Conservation (phyloP, 371 early-diverging fungal species). For the Aphelidium insulamus region DNA sequence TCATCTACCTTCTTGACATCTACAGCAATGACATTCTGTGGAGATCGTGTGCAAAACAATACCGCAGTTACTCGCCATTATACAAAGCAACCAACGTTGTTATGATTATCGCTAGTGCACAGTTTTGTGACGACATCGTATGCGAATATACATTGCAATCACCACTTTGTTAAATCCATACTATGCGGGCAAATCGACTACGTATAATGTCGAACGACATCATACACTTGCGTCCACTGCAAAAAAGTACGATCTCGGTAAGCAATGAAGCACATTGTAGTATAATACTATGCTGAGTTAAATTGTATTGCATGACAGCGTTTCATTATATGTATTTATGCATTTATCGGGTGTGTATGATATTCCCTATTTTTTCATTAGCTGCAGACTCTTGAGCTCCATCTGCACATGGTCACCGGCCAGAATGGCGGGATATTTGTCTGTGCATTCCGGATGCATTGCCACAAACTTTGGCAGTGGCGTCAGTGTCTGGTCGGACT, state of each 20-base stretch:
- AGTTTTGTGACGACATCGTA: too few species aligned
- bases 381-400: slow-evolving; percentile 33
- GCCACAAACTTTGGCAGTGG: slow-evolving; percentile 16
- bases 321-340: background rate
- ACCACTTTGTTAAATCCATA: too few species aligned
- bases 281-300: background rate
- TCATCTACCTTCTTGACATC: too few species aligned
- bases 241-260: background rate
- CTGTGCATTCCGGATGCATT: too few species aligned
- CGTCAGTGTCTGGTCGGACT: slow-evolving; percentile 25
- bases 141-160: too few species aligned
- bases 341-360: background rate
- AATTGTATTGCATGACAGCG: background rate
- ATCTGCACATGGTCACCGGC: slow-evolving; percentile 30
- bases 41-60: too few species aligned
- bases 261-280: background rate
- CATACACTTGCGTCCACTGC: background rate
- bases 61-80: too few species aligned
- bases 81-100: too few species aligned
- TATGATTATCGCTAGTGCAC: too few species aligned
- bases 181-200: too few species aligned
- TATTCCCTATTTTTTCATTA: slow-evolving; percentile 11
- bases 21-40: too few species aligned
- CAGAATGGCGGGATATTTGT: slow-evolving; percentile 24
- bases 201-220: too few species aligned